Evolutionary conservation across 1,284 basidiomycete species (phyloP).

Genomic region (Ustilago hordei): DNA sequence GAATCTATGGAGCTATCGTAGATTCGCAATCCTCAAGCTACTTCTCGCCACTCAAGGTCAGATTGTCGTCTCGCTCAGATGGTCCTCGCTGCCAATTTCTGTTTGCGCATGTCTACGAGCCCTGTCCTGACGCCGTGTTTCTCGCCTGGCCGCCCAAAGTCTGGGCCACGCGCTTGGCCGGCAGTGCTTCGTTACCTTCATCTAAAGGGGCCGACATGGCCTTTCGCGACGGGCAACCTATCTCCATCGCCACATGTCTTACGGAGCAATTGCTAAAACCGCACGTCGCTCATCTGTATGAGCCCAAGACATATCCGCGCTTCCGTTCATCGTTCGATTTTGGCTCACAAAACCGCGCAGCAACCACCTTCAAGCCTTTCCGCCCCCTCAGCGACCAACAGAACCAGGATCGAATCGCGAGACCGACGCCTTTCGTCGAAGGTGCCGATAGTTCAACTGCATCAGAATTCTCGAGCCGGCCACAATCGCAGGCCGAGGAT

Average conservation of each 20-base stretch:
- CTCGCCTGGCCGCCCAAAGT: slow-evolving; percentile 35
- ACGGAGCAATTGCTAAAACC: slow-evolving; percentile 26
- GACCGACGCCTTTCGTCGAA: slow-evolving; percentile 10
- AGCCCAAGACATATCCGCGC: background rate
- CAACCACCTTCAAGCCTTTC: background rate
- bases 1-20: slow-evolving; percentile 32
- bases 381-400: background rate
- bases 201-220: slow-evolving; percentile 21
- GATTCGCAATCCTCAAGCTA: slow-evolving; percentile 41
- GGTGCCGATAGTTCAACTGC: slow-evolving; percentile 1
- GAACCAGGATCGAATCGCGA: background rate
- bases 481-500: slow-evolving; percentile 9
- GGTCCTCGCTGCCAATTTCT: slow-evolving; percentile 45
- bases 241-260: slow-evolving; percentile 28
- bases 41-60: slow-evolving; percentile 34
- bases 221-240: slow-evolving; percentile 17
- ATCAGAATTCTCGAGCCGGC: slow-evolving; percentile 23
- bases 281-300: slow-evolving; percentile 19
- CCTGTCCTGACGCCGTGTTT: slow-evolving; percentile 39
- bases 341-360: background rate
- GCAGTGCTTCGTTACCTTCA: slow-evolving; percentile 28
- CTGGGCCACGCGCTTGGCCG: slow-evolving; percentile 27
- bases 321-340: slow-evolving; percentile 40
- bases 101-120: slow-evolving; percentile 39
- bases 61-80: slow-evolving; percentile 16